These are phyloP conservation scores for Anthostomella pinea DNA, from an alignment of 2,329 filamentous ascomycete genomes.

Conservation along the genomic window DNA sequence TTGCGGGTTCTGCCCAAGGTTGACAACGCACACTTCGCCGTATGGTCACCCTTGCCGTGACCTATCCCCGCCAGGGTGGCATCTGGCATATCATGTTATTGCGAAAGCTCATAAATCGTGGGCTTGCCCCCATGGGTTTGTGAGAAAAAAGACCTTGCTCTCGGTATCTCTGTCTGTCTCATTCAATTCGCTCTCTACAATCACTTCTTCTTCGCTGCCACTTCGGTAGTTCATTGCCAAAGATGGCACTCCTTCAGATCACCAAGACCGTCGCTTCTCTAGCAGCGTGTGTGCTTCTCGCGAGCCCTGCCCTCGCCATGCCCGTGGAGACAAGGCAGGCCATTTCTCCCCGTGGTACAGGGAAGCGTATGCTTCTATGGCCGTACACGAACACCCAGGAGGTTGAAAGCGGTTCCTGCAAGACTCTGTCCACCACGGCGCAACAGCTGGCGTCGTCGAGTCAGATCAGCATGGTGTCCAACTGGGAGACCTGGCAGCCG, in stretches of 20 bases:
- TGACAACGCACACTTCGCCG: background rate
- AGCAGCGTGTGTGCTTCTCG: conserved; percentile 10
- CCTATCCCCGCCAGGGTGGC: background rate
- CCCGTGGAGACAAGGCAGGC: conserved; percentile 7
- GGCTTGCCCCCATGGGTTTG: background rate
- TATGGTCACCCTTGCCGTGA: background rate
- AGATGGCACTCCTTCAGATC: conserved; percentile 7
- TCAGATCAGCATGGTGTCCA: conserved; percentile 12
- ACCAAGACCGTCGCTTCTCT: conserved; percentile 10
- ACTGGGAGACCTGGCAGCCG: conserved; percentile 20
- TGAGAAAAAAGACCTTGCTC: background rate
- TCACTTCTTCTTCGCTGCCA: background rate
- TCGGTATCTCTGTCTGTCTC: background rate
- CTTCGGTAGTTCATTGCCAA: background rate
- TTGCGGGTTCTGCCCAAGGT: too few species aligned
- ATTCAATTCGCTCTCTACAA: background rate
- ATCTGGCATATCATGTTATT: background rate
- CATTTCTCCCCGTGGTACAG: conserved; percentile 6
- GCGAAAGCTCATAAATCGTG: background rate
- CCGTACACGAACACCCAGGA: conserved; percentile 13
- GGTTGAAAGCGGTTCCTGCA: conserved; percentile 2
- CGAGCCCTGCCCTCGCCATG: conserved; percentile 6
- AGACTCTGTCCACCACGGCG: conserved; percentile 4
- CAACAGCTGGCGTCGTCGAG: conserved; percentile 4
- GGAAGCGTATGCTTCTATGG: conserved; percentile 20